Conservation (phyloP, 495 filamentous ascomycete genomes). For the Alectoria sarmentosa region DNA sequence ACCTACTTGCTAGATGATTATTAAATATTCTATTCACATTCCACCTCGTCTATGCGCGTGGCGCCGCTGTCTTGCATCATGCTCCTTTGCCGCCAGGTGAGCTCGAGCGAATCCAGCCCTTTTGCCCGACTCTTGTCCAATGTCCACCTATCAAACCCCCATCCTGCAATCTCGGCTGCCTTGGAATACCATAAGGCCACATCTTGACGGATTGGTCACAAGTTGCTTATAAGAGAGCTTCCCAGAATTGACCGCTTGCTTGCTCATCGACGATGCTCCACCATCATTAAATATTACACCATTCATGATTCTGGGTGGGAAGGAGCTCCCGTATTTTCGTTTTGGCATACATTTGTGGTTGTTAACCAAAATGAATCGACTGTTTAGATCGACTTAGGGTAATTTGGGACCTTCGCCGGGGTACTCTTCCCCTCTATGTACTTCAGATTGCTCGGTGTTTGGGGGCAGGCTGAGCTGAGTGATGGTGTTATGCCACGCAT, state of each 20-base stretch:
- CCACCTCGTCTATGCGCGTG: constrained; percentile 11
- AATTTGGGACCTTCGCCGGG: too few relatives aligned
- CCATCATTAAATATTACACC: too few relatives aligned
- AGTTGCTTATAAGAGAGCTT: constrained; percentile 12
- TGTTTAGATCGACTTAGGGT: too few relatives aligned
- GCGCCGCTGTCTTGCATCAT: constrained; percentile 8
- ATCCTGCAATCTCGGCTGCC: constrained; percentile 5
- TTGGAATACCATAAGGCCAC: constrained; percentile 2
- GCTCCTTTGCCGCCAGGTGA: constrained; percentile 12
- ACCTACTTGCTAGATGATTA: neutral
- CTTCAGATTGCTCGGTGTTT: too few relatives aligned
- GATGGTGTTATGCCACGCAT: too few relatives aligned
- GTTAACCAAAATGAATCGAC: too few relatives aligned
- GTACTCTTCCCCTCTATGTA: too few relatives aligned
- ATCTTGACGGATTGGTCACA: neutral
- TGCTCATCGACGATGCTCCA: constrained; percentile 10
- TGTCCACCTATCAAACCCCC: constrained; percentile 6
- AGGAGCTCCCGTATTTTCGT: too few relatives aligned
- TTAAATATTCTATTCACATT: neutral
- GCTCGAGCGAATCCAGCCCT: constrained; percentile 12
- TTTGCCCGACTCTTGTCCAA: neutral
- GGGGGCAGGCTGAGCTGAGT: too few relatives aligned
- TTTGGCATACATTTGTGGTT: too few relatives aligned
- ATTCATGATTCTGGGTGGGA: too few relatives aligned
- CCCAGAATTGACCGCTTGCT: constrained; percentile 15